phyloP scores from a whole-genome alignment of 345 rosid genomes.

The Eutrema heterophyllum region DNA sequence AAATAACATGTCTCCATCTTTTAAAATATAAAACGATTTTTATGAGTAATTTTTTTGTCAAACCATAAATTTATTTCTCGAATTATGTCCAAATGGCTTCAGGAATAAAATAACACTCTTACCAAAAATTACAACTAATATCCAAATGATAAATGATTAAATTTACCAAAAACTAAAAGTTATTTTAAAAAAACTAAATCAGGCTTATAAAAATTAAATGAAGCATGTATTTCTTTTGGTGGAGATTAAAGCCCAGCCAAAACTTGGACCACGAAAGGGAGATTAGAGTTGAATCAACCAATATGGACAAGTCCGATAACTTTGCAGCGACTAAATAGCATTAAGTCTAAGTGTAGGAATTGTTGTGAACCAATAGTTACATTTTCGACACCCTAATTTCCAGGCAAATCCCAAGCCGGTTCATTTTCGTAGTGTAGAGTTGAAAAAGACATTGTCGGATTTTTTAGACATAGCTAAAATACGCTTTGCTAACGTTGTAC shows the following conservation, averaged over 20 bases:
- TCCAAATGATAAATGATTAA: not conserved
- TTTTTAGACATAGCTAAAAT: too few species aligned
- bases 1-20: not conserved
- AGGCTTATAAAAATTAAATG: not conserved
- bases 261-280: slow-evolving; percentile 11
- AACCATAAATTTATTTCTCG: not conserved
- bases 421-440: too few species aligned
- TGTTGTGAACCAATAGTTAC: not conserved
- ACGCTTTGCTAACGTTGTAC: too few species aligned
- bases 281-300: not conserved
- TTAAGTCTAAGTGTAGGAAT: not conserved
- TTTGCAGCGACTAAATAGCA: not conserved
- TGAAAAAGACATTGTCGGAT: too few species aligned
- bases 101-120: not conserved
- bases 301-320: not conserved
- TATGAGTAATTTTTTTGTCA: not conserved
- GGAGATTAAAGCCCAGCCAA: not conserved
- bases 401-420: too few species aligned
- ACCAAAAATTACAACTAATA: too few species aligned
- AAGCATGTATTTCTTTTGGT: not conserved
- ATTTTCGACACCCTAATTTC: not conserved
- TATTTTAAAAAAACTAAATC: not conserved
- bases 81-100: not conserved
- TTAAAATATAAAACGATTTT: not conserved
- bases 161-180: not conserved